These are phyloP conservation scores for Lipomyces yamanashiensis DNA, from an alignment of 805 yeast species.

Conservation along the genomic window DNA sequence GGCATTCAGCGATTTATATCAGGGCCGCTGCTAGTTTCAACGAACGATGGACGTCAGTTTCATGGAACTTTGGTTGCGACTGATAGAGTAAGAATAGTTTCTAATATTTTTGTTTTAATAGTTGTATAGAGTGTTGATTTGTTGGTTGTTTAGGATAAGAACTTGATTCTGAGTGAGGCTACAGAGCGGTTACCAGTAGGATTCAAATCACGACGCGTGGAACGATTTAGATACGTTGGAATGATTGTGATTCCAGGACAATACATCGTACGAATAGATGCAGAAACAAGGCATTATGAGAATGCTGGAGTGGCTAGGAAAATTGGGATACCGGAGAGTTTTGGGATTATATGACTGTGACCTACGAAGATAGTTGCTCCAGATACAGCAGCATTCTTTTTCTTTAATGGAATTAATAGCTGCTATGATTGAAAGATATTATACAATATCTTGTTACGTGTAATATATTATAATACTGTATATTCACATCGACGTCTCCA, in stretches of 20 bases:
- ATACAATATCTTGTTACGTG: neutral
- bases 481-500: neutral
- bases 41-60: constrained; percentile 35
- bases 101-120: neutral
- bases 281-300: neutral
- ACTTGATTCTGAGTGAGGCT: constrained; percentile 35
- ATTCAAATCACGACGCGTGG: constrained; percentile 17
- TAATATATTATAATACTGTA: neutral
- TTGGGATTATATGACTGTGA: neutral
- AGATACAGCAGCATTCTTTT: neutral
- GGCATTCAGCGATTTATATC: constrained; percentile 43
- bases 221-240: constrained; percentile 33
- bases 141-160: constrained; percentile 22
- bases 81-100: constrained; percentile 34
- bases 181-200: constrained; percentile 28
- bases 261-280: constrained; percentile 31
- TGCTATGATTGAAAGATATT: neutral
- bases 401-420: neutral
- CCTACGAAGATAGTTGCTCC: neutral
- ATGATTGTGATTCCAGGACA: constrained; percentile 37
- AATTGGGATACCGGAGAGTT: neutral
- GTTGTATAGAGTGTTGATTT: neutral
- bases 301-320: no score
- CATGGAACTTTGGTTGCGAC: constrained; percentile 34
- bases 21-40: constrained; percentile 25